Evolutionary conservation across 495 filamentous ascomycete genomes (phyloP), one percentile per base, ranked within the genome.

Genomic region (Hyaloscypha hepaticicola): DNA sequence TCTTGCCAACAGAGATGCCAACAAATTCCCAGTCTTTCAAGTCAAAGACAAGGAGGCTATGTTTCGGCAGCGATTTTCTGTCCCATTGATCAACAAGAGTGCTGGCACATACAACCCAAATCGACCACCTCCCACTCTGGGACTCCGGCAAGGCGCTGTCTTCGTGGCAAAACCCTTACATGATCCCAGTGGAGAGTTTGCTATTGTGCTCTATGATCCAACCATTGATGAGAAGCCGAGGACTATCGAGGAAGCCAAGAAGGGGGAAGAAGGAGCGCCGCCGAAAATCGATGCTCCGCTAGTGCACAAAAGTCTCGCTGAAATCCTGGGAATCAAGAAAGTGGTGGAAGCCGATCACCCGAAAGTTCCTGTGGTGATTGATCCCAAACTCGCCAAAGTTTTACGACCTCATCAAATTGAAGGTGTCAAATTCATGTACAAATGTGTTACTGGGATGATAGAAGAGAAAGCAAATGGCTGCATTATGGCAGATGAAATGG

Each of bases 401-500:
- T 77, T 99, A 27, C 87, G 95, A 29, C 95, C 95, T 8, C 95
- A 99, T 88, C 95, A 99, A 76, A 89, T 99, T 45, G 95, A 98
- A 74, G 95, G 95, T 73, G 95, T 99, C 50, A 97, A 96, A 81
- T 99, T 99, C 72, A 85, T 99, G 78, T 99, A 98, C 75, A 83
- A 85, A 58, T 96, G 91, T 74, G 92, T 92, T 22, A 98, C 94
- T 26, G 95, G 95, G 6, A 82, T 98, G 83, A 87, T 98, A 67
- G 95, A 99, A 72, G 84, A 88, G 50, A 95, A 93, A 62, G 96
- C 96, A 25, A 91, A 97, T 77, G 95, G 95, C 0, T 98, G 95
- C 73, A 99, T 99, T 73, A 99, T 99, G 95, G 95, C 95, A 67
- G 95, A 99, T 73, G 95, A 97, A 70, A 99, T 99, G 95, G 95